Percentiles rank a stretch among this genome's conserved stretches.
phyloP scores from a whole-genome alignment of 1,284 basidiomycete genomes.

The Phylloboletellus chloephorus region DNA sequence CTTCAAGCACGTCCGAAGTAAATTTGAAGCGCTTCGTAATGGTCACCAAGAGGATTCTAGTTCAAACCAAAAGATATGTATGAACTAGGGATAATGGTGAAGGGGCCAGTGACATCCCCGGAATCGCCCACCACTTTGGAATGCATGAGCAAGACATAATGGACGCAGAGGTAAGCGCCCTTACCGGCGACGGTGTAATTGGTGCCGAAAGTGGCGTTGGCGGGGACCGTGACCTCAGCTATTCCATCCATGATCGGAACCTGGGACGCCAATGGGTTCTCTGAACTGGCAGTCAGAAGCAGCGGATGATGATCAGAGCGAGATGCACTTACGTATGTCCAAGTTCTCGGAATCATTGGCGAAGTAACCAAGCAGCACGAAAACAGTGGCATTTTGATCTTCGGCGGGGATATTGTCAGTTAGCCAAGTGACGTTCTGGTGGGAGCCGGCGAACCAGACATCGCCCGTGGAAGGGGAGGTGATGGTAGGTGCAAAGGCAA shows the following conservation, averaged over 20 bases:
- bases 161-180: slow-evolving; percentile 13
- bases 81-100: slow-evolving; percentile 12
- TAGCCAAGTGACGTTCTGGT: slow-evolving; percentile 41
- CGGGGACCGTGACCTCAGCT: slow-evolving; percentile 35
- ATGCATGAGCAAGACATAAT: slow-evolving; percentile 4
- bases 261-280: slow-evolving; percentile 37
- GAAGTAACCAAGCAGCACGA: slow-evolving; percentile 37
- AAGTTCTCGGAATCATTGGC: slow-evolving; percentile 37
- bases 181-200: slow-evolving; percentile 36
- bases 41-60: not conserved
- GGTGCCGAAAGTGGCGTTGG: slow-evolving; percentile 15
- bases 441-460: slow-evolving; percentile 36
- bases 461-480: slow-evolving; percentile 30
- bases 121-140: slow-evolving; percentile 25
- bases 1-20: slow-evolving; percentile 5
- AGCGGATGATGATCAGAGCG: not conserved
- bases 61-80: not conserved
- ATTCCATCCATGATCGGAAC: slow-evolving; percentile 38
- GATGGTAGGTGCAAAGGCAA: slow-evolving; percentile 46
- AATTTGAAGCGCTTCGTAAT: slow-evolving; percentile 1
- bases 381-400: slow-evolving; percentile 26
- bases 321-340: slow-evolving; percentile 33
- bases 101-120: slow-evolving; percentile 15
- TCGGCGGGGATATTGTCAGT: slow-evolving; percentile 31
- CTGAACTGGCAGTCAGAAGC: slow-evolving; percentile 25